Evolutionary conservation across 371 early-diverging fungal species (phyloP), one percentile per base, ranked within the genome.

Genomic region (Cokeromyces recurvatus): DNA sequence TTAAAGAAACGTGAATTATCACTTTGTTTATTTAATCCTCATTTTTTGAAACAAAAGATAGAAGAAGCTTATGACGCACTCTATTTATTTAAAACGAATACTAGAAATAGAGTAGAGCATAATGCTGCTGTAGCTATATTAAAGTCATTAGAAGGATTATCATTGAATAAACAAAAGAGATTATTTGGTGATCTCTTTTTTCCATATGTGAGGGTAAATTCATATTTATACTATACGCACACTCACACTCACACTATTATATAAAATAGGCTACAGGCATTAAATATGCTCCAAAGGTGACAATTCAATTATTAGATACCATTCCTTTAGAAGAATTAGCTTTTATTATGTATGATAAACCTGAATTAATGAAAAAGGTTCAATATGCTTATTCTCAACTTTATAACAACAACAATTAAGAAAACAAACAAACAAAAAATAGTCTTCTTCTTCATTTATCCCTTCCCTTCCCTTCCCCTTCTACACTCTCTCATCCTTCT

Each of bases 301-400:
- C 74, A 2, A 73, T 78, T 29, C 64, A 63, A 14, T 58, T 78
- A 37, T 44, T 78, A 35, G 78, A 78, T 38, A 68, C 65, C 12
- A 52, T 75, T 6, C 67, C 74, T 15, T 43, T 78, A 25, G 46
- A 59, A 14, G 74, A 71, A 21, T 49, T 78, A 31, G 78, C 74
- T 32, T 64, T 64, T 54, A 43, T 42, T 2, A 78, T 75, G 76
- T 59, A 66, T 27, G 66, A 78, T 46, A 53, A 58, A 23, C 32
- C 39, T 35, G 39, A 52, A 43, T 45, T 57, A 20, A 55, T 50
- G 2, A 39, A 37, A 49, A 55, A 41, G 12, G 51, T 51, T 27
- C 47, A 45, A 37, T 21, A 41, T 2, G 38, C 42, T 19, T 47
- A 53, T 50, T 23, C 37, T 27, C 37, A 53, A 16, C 39, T 53